Evolutionary conservation across 2,329 filamentous ascomycete species (phyloP), one percentile per base, ranked within the genome.

Genomic region (Ascochyta rabiei): DNA sequence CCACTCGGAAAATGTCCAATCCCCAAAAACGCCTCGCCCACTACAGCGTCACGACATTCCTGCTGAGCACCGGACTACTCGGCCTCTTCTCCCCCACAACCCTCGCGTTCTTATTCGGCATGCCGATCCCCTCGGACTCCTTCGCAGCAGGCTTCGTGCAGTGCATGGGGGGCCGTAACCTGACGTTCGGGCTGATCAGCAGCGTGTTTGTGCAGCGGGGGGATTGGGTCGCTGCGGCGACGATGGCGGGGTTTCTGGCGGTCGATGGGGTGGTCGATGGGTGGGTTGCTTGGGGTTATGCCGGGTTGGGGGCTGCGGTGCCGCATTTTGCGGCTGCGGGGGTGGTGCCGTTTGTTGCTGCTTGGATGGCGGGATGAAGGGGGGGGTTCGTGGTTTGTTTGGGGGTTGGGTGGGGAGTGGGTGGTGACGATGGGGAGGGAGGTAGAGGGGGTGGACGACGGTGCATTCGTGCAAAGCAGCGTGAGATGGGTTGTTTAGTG

Each of bases 131-230:
- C 2, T 34, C 48, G 23, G 31, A 57, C n/a, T 53, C 59, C n/a
- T 56, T 57, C 42, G 57, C 59, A 12, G 45, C 59, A 3, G 59
- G 59, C 23, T 62, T 62, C 10, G 59, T 62, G n/a, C 59, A 62
- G 16, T 62, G 59, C 16, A 57, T 62, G 53, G 59, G 59, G 5
- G 59, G 59, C 6, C 59, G 59, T 16, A 62, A 62, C 3, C 28
- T 62, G 21, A 60, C 59, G 0, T 62, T 62, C 34, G 59, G 59
- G 8, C 55, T 62, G 16, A 62, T 60, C 38, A 47, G 50, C 2
- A 46, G 37, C 0, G 53, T 56, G 2, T 62, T 62, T 13, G 16
- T 62, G 6, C 30, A 41, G 28, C 23, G 43, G 10, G 28, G 57
- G 2, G 46, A 60, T 23, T 23, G 55, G 16, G 43, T 38, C 7